These are phyloP conservation scores for Talaromyces wortmannii DNA, from an alignment of 495 filamentous ascomycete species.

Conservation along the genomic window DNA sequence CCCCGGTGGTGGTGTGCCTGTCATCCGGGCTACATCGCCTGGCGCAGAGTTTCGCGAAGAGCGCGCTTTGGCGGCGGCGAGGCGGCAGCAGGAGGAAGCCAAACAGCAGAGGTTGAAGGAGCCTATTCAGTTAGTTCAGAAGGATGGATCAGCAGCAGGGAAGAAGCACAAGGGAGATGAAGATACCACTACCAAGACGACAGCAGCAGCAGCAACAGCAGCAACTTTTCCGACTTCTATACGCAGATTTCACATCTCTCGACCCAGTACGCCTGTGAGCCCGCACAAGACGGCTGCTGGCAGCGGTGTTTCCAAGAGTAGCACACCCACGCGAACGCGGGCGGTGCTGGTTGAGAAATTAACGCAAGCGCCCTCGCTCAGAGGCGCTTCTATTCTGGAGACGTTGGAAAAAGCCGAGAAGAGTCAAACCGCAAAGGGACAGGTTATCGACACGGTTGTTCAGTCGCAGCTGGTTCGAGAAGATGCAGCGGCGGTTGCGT, in stretches of 20 bases:
- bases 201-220: conserved; percentile 10
- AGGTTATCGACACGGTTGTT: not conserved
- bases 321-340: conserved; percentile 20
- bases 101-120: not conserved
- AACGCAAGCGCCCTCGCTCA: conserved; percentile 27
- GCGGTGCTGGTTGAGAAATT: conserved; percentile 38
- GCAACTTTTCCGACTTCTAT: conserved; percentile 12
- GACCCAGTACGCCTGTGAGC: conserved; percentile 20
- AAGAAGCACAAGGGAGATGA: too few species aligned
- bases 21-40: conserved; percentile 36
- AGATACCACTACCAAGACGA: not conserved
- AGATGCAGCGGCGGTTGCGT: not conserved
- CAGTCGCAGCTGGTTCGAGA: not conserved
- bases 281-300: conserved; percentile 13
- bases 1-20: conserved; percentile 17
- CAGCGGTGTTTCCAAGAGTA: conserved; percentile 33
- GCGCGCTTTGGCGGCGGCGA: conserved; percentile 20
- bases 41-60: conserved; percentile 38
- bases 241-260: conserved; percentile 38
- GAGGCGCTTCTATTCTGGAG: conserved; percentile 32
- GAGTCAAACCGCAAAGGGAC: not conserved
- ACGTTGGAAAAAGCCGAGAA: conserved; percentile 8
- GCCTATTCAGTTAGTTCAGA: not conserved
- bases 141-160: too few species aligned
- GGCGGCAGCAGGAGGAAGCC: conserved; percentile 20